These are phyloP conservation scores for Eragrostis nindensis DNA, from an alignment of 176 grass and related monocot genomes.

Conservation along the genomic window DNA sequence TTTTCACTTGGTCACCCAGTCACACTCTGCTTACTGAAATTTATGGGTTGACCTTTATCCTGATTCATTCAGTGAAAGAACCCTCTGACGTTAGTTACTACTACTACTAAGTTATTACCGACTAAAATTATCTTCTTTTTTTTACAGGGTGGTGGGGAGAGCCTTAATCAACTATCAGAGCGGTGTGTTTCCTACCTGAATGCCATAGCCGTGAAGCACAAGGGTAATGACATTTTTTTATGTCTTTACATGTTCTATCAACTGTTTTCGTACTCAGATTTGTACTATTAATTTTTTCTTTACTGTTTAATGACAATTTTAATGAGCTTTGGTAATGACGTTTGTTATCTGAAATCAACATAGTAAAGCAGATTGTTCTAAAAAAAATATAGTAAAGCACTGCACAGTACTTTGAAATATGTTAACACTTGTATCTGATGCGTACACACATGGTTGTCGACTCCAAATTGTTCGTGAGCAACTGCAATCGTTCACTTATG, in stretches of 20 bases:
- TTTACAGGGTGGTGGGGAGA: slow-evolving; percentile 82
- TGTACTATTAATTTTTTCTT: not conserved
- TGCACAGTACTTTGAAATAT: not conserved
- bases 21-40: not conserved
- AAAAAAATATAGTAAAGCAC: not conserved
- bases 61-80: too few relatives aligned
- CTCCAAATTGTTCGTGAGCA: too few relatives aligned
- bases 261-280: not conserved
- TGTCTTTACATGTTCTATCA: too few relatives aligned
- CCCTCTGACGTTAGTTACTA: not conserved
- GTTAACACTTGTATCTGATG: too few relatives aligned
- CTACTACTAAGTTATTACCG: too few relatives aligned
- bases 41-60: not conserved
- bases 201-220: slow-evolving; percentile 52
- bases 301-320: too few relatives aligned
- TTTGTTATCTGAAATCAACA: not conserved
- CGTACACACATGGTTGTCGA: not conserved
- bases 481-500: too few relatives aligned
- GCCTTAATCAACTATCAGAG: slow-evolving; percentile 50
- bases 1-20: not conserved
- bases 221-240: slow-evolving; percentile 56
- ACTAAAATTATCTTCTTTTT: too few relatives aligned
- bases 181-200: slow-evolving; percentile 59
- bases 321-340: too few relatives aligned
- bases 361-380: not conserved